Percentiles rank a stretch among this genome's conserved stretches.
phyloP scores from a whole-genome alignment of 805 yeast species.

The Candida ipomoeae region DNA sequence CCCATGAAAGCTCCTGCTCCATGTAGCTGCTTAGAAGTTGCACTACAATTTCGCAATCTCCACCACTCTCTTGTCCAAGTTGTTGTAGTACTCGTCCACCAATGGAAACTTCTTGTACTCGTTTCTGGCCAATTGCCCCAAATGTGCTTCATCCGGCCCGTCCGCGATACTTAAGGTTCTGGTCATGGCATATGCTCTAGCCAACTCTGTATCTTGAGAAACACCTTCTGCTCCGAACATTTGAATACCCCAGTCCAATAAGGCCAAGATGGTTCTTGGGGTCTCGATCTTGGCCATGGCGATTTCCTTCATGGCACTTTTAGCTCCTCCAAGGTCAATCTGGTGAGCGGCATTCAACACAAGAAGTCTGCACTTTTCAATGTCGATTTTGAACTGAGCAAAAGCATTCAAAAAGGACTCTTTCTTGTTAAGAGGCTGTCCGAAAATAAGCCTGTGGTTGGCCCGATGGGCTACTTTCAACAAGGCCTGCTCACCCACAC shows the following conservation, averaged over 20 bases:
- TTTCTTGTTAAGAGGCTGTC: slow-evolving; percentile 45
- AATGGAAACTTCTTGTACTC: slow-evolving; percentile 36
- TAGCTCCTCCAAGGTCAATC: slow-evolving; percentile 51
- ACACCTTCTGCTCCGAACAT: slow-evolving; percentile 64
- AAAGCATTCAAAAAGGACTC: slow-evolving; percentile 47
- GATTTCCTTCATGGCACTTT: slow-evolving; percentile 52
- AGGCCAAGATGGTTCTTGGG: slow-evolving; percentile 49
- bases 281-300: slow-evolving; percentile 62
- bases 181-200: slow-evolving; percentile 47
- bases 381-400: slow-evolving; percentile 51
- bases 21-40: background rate
- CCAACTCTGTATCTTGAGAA: slow-evolving; percentile 56
- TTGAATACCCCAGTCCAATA: slow-evolving; percentile 61
- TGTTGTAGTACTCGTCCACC: slow-evolving; percentile 35
- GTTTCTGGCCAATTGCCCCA: slow-evolving; percentile 50
- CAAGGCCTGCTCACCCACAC: slow-evolving; percentile 56
- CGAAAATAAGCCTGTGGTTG: slow-evolving; percentile 48
- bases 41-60: slow-evolving; percentile 26
- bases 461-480: slow-evolving; percentile 48
- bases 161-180: slow-evolving; percentile 62
- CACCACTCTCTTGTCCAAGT: slow-evolving; percentile 16
- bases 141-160: slow-evolving; percentile 67
- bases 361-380: slow-evolving; percentile 50
- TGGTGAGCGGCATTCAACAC: slow-evolving; percentile 60
- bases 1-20: background rate